Base-by-base conservation (phyloP, 768 basidiomycete species). In the Crepidotus variabilis region DNA sequence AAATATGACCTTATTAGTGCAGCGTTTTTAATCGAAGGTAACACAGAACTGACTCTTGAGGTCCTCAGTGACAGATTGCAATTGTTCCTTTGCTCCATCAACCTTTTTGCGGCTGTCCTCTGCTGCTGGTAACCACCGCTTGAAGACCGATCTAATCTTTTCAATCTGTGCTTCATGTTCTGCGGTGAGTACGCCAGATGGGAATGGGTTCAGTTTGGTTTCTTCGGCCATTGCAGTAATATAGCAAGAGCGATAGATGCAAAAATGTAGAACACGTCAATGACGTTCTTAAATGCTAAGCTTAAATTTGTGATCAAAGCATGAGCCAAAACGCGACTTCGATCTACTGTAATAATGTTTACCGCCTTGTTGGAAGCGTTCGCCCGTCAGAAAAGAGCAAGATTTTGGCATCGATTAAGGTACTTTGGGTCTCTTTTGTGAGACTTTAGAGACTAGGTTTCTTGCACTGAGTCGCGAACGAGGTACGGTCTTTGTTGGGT, bases 111-210 rank as follows among this genome's bases (percentile, higher is more conserved):
- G 56, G 22, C 53, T 56, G 32, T 61, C 63, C 7, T 46, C 32
- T 18, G 54, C 48, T 1, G 60, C 61, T 11, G 51, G 11, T 16
- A 61, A 47, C 65, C 65, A 66, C n/a, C 51, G 52, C 21, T 43
- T 50, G 11, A 66, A 52, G 52, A 60, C 62, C n/a, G 56, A 57
- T 8, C 63, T 57, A 47, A 66, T 63, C 33, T 51, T 43, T 18
- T 55, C 46, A 32, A 66, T 55, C 45, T 66, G 60, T 22, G 53
- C 50, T 50, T 61, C 50, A 35, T 58, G 63, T 21, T 55, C 58
- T 6, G n/a, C 51, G 16, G 60, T 46, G 22, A 66, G 47, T n/a
- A 56, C 51, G 18, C 61, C 61, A 33, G 54, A 60, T 34, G 60
- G 49, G 51, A 62, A 64, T 22, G 65, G 61, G 39, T 43, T 43